Base-by-base conservation (phyloP, 1,284 basidiomycete species). In the Schizopora paradoxa region DNA sequence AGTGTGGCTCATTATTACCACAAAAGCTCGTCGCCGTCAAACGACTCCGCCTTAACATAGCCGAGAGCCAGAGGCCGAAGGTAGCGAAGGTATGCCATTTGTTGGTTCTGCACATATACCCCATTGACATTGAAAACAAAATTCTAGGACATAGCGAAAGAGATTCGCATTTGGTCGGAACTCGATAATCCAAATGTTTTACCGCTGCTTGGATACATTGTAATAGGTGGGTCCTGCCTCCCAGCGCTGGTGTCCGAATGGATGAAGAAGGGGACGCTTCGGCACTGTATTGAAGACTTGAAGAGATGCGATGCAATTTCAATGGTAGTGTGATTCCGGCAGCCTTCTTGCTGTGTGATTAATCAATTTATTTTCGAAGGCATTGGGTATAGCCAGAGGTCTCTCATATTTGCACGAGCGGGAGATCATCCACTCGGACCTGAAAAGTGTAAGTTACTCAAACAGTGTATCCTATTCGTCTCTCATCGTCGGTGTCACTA, bases 141-240 rank as follows among this genome's bases (percentile, higher is more conserved):
- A 13, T 38, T 23, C 6, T 21, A 40, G 37, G 23, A 14, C 19
- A 26, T 47, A 7, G 45, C 29, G 10, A 37, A 32, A 18, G 49
- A 51, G 22, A 6, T 51, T 8, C 7, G 35, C 3, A 32, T 51
- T 13, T 51, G 49, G 49, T 37, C 49, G 4, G 43, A 37, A 28
- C 40, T 51, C 18, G 5, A 43, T 25, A 41, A 51, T 38, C 18
- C 39, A 14, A 51, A 51, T 18, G 25, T 51, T n/a, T 39, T 51
- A 7, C 49, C 45, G 13, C 40, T 51, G 14, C 38, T 43, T 5
- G 49, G 49, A 16, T 51, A 42, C n/a, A 21, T 43, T 34, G 27
- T 47, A 6, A 33, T 39, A 13, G 49, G 45, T 8, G 43, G 41
- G 6, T 13, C 21, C 18, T 16, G 27, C 10, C 43, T 41, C 27